Conservation (phyloP, 306 rosid species). For the Purshia tridentata region DNA sequence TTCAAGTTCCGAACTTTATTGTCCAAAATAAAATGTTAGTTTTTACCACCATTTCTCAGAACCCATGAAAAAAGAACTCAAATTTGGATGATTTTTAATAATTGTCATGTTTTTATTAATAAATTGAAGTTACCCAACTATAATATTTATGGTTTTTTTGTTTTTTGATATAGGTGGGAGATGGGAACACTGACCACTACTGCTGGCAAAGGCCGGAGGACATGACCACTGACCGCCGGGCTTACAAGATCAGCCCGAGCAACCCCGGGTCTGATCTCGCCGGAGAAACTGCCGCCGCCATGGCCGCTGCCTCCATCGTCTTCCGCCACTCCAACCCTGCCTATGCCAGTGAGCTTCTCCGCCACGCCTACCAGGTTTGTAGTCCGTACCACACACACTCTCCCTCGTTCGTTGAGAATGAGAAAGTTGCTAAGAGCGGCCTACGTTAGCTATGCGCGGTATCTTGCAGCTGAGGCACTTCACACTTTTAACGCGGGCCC, state of each 20-base stretch:
- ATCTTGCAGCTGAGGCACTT: slow-evolving; percentile 2
- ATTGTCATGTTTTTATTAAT: no score
- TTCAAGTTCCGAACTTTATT: background rate
- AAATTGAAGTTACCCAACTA: no score
- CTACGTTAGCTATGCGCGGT: slow-evolving; percentile 6
- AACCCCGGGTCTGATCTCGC: slow-evolving; percentile 99
- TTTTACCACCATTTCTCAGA: no score
- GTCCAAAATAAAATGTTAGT: no score
- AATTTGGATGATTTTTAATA: background rate
- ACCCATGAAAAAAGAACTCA: background rate
- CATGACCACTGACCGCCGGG: slow-evolving; percentile 94
- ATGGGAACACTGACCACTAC: slow-evolving; percentile 89
- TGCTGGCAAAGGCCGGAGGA: slow-evolving; percentile 99
- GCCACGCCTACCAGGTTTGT: slow-evolving; percentile 78
- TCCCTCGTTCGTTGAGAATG: background rate
- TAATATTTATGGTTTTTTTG: no score
- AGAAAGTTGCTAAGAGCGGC: background rate
- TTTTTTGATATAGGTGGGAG: slow-evolving; percentile 69
- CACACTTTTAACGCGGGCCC: background rate
- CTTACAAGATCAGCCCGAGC: slow-evolving; percentile 79
- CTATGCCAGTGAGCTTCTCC: slow-evolving; percentile 66
- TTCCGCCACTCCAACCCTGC: slow-evolving; percentile 81
- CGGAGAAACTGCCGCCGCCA: slow-evolving; percentile 97
- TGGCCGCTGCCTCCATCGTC: slow-evolving; percentile 97
- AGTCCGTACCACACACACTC: slow-evolving; percentile 24